Conservation (phyloP, 306 rosid genomes). For the Ormosia semicastrata region DNA sequence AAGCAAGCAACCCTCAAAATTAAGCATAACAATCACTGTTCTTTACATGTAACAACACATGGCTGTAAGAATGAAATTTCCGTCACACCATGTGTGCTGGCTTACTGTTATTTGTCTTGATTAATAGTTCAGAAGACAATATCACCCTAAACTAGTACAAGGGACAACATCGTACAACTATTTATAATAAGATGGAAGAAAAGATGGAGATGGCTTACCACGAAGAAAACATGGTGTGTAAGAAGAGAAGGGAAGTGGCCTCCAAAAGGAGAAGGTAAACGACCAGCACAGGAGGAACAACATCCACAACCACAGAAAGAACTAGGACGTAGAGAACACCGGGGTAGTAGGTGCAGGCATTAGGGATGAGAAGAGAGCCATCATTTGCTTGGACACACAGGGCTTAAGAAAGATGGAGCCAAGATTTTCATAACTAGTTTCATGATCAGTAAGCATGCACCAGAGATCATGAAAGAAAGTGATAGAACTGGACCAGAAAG, state of each 20-base stretch:
- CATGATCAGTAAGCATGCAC: too few species aligned
- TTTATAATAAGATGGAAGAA: not conserved
- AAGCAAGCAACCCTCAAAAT: not conserved
- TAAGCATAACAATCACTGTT: not conserved
- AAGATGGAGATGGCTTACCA: not conserved
- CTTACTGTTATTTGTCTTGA: not conserved
- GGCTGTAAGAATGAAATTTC: not conserved
- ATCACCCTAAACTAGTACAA: not conserved
- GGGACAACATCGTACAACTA: not conserved
- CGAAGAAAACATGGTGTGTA: not conserved
- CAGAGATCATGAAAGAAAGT: not conserved
- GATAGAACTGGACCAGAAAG: too few species aligned
- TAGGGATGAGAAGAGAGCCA: too few species aligned
- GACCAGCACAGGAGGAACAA: too few species aligned
- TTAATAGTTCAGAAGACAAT: not conserved
- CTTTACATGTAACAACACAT: not conserved
- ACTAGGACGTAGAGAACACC: too few species aligned
- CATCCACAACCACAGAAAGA: too few species aligned
- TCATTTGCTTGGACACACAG: too few species aligned
- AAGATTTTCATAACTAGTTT: too few species aligned
- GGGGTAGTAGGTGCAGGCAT: too few species aligned
- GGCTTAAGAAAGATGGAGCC: too few species aligned
- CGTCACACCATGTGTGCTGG: not conserved
- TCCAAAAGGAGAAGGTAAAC: too few species aligned
- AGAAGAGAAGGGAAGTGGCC: not conserved